Conservation (phyloP, 2,329 filamentous ascomycete genomes). For the Fonsecaea monophora region DNA sequence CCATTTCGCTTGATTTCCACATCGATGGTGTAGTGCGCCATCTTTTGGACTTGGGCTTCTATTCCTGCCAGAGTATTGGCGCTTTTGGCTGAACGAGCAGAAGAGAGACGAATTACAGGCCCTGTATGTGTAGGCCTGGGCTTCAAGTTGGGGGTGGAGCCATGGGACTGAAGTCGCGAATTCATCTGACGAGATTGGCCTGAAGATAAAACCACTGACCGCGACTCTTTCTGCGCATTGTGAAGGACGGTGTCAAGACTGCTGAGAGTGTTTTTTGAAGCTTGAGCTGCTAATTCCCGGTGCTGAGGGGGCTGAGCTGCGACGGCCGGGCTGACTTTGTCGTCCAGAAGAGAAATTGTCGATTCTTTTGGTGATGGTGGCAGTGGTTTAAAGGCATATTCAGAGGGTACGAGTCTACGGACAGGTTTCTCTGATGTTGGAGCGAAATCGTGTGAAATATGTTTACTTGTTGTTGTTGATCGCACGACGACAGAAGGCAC, state of each 20-base stretch:
- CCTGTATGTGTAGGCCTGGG: not conserved
- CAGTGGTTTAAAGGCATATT: not conserved
- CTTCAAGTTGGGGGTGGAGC: not conserved
- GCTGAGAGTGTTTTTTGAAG: not conserved
- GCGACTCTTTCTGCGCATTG: not conserved
- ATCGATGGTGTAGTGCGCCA: not conserved
- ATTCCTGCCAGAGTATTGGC: slow-evolving; percentile 33
- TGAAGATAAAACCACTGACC: not conserved
- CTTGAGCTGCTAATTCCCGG: not conserved
- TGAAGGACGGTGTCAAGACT: not conserved
- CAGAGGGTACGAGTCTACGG: not conserved
- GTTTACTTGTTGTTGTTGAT: not conserved
- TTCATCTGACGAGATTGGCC: not conserved
- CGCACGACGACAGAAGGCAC: slow-evolving; percentile 14
- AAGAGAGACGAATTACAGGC: slow-evolving; percentile 19
- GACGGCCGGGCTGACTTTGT: not conserved
- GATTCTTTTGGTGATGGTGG: not conserved
- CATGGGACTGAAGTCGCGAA: not conserved
- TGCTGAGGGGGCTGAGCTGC: not conserved
- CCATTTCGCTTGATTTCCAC: not conserved
- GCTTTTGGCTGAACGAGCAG: slow-evolving; percentile 28
- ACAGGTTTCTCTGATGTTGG: not conserved
- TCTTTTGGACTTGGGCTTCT: slow-evolving; percentile 31
- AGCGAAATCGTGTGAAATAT: not conserved
- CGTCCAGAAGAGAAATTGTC: not conserved